These are phyloP conservation scores for Cutaneotrichosporon sp. DNA, from an alignment of 1,284 basidiomycete species.

Conservation along the genomic window DNA sequence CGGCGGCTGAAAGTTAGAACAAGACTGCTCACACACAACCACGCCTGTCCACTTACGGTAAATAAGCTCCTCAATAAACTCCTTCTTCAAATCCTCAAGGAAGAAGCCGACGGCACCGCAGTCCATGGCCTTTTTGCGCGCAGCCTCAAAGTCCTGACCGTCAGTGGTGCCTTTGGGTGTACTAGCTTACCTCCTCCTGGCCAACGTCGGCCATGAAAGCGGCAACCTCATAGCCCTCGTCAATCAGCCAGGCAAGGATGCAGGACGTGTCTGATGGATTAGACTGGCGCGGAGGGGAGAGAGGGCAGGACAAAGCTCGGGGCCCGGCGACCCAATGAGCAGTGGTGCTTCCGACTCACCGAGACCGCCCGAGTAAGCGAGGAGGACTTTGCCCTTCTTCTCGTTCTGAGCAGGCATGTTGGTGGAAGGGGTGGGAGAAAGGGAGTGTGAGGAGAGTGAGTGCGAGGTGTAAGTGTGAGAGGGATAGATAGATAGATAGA, in stretches of 20 bases:
- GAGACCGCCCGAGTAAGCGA: constrained; percentile 94
- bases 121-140: constrained; percentile 80
- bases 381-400: constrained; percentile 49
- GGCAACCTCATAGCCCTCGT: constrained; percentile 93
- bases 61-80: constrained; percentile 95
- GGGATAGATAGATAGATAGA: background rate
- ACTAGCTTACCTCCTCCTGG: constrained; percentile 74
- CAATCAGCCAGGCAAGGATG: constrained; percentile 95
- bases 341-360: no score
- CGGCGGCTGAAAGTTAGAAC: constrained; percentile 58
- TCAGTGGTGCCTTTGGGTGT: background rate
- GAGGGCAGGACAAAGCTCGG: background rate
- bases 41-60: constrained; percentile 55
- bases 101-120: constrained; percentile 96
- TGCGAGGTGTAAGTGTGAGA: background rate
- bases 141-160: constrained; percentile 83
- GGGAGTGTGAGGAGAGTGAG: background rate
- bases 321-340: background rate
- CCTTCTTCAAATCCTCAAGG: constrained; percentile 89
- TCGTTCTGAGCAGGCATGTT: constrained; percentile 28
- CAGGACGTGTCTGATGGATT: constrained; percentile 75
- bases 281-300: background rate
- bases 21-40: no score
- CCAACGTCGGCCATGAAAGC: constrained; percentile 99
- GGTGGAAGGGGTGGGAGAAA: background rate